Conservation (phyloP, 257 asterid species). For the Mitragyna speciosa region DNA sequence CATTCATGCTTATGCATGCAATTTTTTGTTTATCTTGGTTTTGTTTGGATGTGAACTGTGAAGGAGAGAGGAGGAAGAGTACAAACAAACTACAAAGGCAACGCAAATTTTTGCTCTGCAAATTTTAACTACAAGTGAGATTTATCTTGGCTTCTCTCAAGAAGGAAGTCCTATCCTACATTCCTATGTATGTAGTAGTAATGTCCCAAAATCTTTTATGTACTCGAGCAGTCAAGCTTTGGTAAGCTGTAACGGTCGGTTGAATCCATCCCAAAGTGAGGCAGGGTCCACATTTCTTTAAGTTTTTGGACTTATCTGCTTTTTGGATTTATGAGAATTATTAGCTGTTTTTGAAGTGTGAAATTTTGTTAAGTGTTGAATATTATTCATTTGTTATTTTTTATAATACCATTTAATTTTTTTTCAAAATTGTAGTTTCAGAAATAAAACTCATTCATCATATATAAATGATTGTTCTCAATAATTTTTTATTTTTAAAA, state of each 20-base stretch:
- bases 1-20: slow-evolving; percentile 9
- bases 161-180: background rate
- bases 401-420: too few species aligned
- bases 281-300: slow-evolving; percentile 9
- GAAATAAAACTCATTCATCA: too few species aligned
- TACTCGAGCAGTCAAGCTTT: slow-evolving; percentile 56
- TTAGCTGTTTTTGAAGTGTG: slow-evolving; percentile 23
- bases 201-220: slow-evolving; percentile 57
- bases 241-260: slow-evolving; percentile 81
- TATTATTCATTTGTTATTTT: too few species aligned
- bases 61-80: background rate
- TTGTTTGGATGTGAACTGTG: slow-evolving; percentile 1
- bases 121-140: background rate
- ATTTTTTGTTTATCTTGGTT: background rate
- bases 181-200: slow-evolving; percentile 15
- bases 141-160: too few species aligned
- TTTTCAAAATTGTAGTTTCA: too few species aligned
- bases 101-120: background rate
- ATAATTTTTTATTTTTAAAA: too few species aligned
- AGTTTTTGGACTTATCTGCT: slow-evolving; percentile 36
- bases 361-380: too few species aligned
- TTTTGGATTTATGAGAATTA: slow-evolving; percentile 43
- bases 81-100: background rate
- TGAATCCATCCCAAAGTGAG: slow-evolving; percentile 34
- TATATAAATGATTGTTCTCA: too few species aligned